Evolutionary conservation across 192 early-diverging fungal species (phyloP).

Genomic region (Pecoramyces ruminantium): DNA sequence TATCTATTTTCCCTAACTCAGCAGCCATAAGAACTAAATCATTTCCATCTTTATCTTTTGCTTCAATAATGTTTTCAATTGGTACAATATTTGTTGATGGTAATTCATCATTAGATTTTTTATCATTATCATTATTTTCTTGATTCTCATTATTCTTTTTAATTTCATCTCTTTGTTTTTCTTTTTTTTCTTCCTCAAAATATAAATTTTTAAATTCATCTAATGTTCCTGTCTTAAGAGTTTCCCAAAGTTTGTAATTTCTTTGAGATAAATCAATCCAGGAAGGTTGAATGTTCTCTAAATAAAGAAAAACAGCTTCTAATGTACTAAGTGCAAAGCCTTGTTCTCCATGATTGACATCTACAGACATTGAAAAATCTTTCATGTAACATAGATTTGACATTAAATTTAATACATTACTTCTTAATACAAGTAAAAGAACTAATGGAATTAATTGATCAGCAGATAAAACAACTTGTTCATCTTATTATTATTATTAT

Average conservation of each 20-base stretch:
- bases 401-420: background rate
- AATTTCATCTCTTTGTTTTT: background rate
- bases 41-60: background rate
- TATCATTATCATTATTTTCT: background rate
- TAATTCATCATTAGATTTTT: too few relatives aligned
- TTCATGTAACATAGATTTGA: background rate
- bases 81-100: background rate
- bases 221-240: background rate
- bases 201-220: background rate
- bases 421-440: background rate
- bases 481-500: background rate
- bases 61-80: background rate
- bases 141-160: background rate
- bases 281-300: background rate
- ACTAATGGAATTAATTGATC: background rate
- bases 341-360: background rate
- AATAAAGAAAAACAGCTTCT: background rate
- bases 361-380: background rate
- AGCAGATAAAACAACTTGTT: background rate
- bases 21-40: background rate
- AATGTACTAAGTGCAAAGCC: background rate
- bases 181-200: background rate
- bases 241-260: background rate
- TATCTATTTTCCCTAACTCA: background rate
- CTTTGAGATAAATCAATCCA: background rate